A percentile compares a stretch with the other conserved stretches of the same genome.
These are phyloP conservation scores for Eucommia ulmoides DNA, from an alignment of 257 asterid species.

Conservation along the genomic window DNA sequence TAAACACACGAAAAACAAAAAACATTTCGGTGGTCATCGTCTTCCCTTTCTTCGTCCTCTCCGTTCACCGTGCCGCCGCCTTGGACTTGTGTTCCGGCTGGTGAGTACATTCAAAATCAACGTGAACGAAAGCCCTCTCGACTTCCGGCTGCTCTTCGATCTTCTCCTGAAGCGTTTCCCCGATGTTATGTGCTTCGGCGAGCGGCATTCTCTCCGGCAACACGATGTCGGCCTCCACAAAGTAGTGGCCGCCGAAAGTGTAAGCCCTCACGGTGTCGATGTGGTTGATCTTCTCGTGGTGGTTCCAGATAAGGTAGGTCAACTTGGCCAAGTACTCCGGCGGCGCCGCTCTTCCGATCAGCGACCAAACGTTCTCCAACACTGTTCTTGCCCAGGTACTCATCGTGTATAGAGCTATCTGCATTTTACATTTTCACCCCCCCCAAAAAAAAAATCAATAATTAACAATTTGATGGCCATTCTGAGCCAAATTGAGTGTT, in stretches of 20 bases:
- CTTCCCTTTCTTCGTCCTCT: too few species aligned
- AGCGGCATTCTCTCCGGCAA: conserved; percentile 17
- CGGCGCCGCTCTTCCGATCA: conserved; percentile 26
- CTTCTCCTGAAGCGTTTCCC: conserved; percentile 24
- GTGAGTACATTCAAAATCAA: conserved; percentile 23
- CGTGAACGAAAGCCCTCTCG: conserved; percentile 26
- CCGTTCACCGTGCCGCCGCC: too few species aligned
- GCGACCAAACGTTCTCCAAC: conserved; percentile 14
- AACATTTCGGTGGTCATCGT: too few species aligned
- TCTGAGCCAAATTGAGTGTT: too few species aligned
- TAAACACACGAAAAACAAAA: too few species aligned
- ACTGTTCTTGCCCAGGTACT: conserved; percentile 22
- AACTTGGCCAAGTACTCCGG: conserved; percentile 16
- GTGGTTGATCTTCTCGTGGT: conserved; percentile 14
- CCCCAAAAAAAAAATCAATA: too few species aligned
- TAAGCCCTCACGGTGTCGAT: conserved; percentile 23
- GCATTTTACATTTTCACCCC: too few species aligned
- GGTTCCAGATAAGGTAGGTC: conserved; percentile 21
- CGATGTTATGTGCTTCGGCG: conserved; percentile 18
- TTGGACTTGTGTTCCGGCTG: conserved; percentile 21
- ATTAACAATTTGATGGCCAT: too few species aligned
- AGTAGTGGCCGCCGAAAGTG: conserved; percentile 23
- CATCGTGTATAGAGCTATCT: conserved; percentile 24
- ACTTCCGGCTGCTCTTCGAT: conserved; percentile 18
- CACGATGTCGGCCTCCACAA: conserved; percentile 24